Evolutionary conservation across 2,329 filamentous ascomycete genomes (phyloP).

Genomic region (Penicillium sp.): DNA sequence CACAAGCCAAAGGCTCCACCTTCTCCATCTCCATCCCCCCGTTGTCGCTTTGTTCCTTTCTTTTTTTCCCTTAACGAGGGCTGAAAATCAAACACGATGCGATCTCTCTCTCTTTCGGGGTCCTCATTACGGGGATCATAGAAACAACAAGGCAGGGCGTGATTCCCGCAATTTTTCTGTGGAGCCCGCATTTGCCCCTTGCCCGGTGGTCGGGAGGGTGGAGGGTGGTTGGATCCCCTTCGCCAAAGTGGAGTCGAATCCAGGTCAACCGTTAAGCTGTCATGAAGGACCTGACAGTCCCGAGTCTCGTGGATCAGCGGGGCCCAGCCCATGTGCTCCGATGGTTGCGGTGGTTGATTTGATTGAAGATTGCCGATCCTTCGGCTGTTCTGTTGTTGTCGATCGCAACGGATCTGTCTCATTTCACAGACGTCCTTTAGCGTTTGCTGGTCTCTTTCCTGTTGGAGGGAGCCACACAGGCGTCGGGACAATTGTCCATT

Average conservation of each 20-base stretch:
- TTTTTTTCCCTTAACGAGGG: background rate
- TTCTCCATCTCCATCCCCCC: background rate
- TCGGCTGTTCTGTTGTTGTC: constrained; percentile 21
- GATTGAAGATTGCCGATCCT: constrained; percentile 34
- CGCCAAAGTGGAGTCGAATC: background rate
- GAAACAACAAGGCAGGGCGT: background rate
- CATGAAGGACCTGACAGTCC: constrained; percentile 15
- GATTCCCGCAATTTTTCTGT: constrained; percentile 1
- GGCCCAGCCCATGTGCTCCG: constrained; percentile 14
- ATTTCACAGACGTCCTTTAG: constrained; percentile 18
- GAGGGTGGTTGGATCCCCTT: constrained; percentile 4
- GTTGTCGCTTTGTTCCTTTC: background rate
- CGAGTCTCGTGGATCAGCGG: constrained; percentile 18
- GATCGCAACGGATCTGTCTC: constrained; percentile 27
- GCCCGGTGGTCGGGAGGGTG: background rate
- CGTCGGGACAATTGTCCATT: background rate
- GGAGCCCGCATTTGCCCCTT: constrained; percentile 9
- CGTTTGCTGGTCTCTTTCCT: constrained; percentile 19
- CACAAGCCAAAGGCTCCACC: background rate
- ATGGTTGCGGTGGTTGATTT: constrained; percentile 27
- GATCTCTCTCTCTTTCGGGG: background rate
- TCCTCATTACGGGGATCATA: constrained; percentile 8
- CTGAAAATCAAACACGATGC: background rate
- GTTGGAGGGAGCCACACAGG: constrained; percentile 7
- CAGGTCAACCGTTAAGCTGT: constrained; percentile 19